Percentiles rank a stretch among this genome's conserved stretches.
These are phyloP conservation scores for Pelargonium fulgidum DNA, from an alignment of 441 rosid genomes.

Conservation along the genomic window DNA sequence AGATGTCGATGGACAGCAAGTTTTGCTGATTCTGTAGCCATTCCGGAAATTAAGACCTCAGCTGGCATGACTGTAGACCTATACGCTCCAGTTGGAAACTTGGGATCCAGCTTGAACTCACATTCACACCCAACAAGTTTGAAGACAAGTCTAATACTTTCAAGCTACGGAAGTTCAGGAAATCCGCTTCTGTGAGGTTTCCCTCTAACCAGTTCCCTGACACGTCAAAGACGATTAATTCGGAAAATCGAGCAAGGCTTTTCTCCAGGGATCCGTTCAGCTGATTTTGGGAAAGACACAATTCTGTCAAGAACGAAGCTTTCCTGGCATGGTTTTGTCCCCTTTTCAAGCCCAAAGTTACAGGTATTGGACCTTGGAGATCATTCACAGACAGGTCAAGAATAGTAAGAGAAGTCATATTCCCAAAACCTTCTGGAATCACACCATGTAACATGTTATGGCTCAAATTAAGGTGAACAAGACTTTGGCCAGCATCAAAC, in stretches of 20 bases:
- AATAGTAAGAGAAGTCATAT: constrained; percentile 15
- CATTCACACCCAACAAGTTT: constrained; percentile 6
- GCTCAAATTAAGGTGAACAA: constrained; percentile 7
- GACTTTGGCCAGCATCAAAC: constrained; percentile 3
- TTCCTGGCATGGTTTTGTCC: not conserved
- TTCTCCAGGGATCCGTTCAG: constrained; percentile 11
- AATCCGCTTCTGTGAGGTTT: not conserved
- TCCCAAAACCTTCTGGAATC: constrained; percentile 14
- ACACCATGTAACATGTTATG: constrained; percentile 1
- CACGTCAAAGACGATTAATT: constrained; percentile 7
- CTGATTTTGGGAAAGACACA: constrained; percentile 6
- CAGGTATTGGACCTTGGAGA: constrained; percentile 12
- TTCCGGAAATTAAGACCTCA: not conserved
- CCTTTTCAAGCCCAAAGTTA: not conserved
- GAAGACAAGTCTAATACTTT: not conserved
- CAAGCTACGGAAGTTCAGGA: not conserved
- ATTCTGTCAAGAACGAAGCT: constrained; percentile 9
- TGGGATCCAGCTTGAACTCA: not conserved
- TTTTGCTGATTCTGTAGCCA: not conserved
- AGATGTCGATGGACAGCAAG: not conserved
- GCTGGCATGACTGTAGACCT: not conserved
- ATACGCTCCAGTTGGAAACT: not conserved
- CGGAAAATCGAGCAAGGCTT: constrained; percentile 1
- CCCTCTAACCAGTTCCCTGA: constrained; percentile 9
- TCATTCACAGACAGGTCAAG: constrained; percentile 11